Percentiles rank a stretch among this genome's conserved stretches.
Conservation (phyloP, 306 rosid genomes). For the Lotus japonicus region DNA sequence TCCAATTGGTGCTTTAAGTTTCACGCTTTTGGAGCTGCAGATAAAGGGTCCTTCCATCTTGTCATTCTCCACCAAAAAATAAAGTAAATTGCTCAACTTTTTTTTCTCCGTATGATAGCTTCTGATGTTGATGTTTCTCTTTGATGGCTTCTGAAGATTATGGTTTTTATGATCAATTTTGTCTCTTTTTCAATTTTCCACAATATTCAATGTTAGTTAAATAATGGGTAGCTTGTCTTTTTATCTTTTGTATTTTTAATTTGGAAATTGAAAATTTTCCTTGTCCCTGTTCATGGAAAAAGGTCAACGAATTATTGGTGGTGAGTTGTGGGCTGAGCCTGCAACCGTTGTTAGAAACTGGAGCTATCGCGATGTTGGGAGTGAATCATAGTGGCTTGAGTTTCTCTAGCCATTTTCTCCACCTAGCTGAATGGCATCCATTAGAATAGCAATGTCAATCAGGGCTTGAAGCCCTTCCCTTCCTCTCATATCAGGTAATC, state of each 20-base stretch:
- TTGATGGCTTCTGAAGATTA: slow-evolving; percentile 36
- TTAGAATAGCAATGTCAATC: slow-evolving; percentile 50
- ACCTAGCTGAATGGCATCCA: slow-evolving; percentile 97
- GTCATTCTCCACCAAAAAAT: neutral
- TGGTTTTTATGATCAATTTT: neutral
- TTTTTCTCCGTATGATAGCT: neutral
- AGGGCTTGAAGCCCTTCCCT: slow-evolving; percentile 63
- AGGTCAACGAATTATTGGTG: slow-evolving; percentile 70
- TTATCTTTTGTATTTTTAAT: neutral
- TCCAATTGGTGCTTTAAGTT: slow-evolving; percentile 16
- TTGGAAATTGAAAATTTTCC: neutral
- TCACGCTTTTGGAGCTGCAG: slow-evolving; percentile 25
- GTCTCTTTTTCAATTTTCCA: neutral
- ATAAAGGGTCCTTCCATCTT: neutral
- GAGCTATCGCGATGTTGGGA: slow-evolving; percentile 67
- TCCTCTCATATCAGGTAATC: slow-evolving; percentile 46
- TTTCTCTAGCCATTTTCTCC: slow-evolving; percentile 47
- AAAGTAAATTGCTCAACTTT: slow-evolving; percentile 9
- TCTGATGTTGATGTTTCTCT: slow-evolving; percentile 19
- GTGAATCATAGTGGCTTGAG: slow-evolving; percentile 44
- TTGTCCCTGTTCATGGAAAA: slow-evolving; percentile 27
- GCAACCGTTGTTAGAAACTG: slow-evolving; percentile 51
- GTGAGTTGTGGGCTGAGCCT: slow-evolving; percentile 48
- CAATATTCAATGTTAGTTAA: slow-evolving; percentile 11
- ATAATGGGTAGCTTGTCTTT: slow-evolving; percentile 9